Evolutionary conservation across 352 stramenopile species (phyloP).

Genomic region (Phytophthora colocasiae): DNA sequence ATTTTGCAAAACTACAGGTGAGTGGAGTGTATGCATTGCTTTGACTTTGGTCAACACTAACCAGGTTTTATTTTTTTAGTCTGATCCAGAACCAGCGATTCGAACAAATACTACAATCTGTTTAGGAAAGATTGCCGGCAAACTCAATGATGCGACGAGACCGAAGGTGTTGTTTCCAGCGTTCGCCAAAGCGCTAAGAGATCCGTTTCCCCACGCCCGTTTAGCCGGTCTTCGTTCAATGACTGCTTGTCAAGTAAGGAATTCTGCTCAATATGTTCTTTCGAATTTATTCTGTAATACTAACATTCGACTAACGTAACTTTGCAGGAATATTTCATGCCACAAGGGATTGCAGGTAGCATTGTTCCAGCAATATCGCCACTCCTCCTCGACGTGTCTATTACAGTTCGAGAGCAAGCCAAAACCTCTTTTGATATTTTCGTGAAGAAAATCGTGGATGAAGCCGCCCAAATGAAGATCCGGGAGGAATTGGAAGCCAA

Average conservation of each 20-base stretch:
- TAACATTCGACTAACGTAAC: conserved; percentile 12
- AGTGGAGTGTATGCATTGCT: not conserved
- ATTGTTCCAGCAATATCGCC: conserved; percentile 82
- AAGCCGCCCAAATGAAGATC: conserved; percentile 82
- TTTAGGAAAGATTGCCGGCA: conserved; percentile 87
- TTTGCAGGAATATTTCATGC: conserved; percentile 75
- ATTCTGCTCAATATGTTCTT: not conserved
- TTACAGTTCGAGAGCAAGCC: conserved; percentile 82
- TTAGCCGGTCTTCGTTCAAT: conserved; percentile 87
- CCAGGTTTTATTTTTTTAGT: conserved; percentile 35
- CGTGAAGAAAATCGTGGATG: conserved; percentile 84
- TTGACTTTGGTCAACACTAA: not conserved
- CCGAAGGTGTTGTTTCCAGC: conserved; percentile 91
- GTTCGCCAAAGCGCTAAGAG: conserved; percentile 83
- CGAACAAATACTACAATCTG: conserved; percentile 95
- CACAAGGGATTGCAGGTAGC: conserved; percentile 70
- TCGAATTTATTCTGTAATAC: not conserved
- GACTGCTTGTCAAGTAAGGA: conserved; percentile 77
- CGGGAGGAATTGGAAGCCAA: conserved; percentile 70
- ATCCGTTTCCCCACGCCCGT: conserved; percentile 90
- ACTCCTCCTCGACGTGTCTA: conserved; percentile 81
- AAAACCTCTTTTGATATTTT: conserved; percentile 78
- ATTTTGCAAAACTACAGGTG: conserved; percentile 92
- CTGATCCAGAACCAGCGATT: conserved; percentile 91
- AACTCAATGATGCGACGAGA: conserved; percentile 87